Conservation (phyloP, 768 basidiomycete species). For the Termitomyces sp. region DNA sequence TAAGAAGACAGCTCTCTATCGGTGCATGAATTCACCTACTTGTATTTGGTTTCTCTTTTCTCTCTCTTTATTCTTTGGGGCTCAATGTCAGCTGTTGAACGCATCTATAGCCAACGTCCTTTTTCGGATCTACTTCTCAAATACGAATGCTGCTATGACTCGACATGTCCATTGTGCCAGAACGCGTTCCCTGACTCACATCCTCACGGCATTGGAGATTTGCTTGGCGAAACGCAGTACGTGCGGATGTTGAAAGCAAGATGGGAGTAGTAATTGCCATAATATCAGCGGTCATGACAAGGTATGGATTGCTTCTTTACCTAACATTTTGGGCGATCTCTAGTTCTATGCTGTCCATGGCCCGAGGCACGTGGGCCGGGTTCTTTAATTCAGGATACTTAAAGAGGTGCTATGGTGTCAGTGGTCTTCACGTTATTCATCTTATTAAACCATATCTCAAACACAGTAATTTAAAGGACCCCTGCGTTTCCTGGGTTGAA, state of each 20-base stretch:
- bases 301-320: neutral
- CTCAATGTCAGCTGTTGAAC: too few species aligned
- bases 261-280: constrained; percentile 53
- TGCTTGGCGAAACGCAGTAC: constrained; percentile 12
- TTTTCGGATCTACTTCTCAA: constrained; percentile 78
- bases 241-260: constrained; percentile 24
- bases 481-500: too few species aligned
- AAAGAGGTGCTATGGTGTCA: too few species aligned
- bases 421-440: too few species aligned
- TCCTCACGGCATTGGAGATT: constrained; percentile 7
- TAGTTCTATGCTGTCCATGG: neutral
- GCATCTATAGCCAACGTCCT: constrained; percentile 59
- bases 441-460: too few species aligned
- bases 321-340: neutral
- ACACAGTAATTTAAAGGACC: too few species aligned
- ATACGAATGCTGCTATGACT: constrained; percentile 79
- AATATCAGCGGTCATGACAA: neutral
- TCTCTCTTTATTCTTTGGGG: too few species aligned
- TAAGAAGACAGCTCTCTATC: too few species aligned
- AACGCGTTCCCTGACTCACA: neutral
- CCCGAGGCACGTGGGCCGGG: neutral
- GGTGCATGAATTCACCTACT: too few species aligned
- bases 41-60: too few species aligned
- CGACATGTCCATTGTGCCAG: constrained; percentile 41
- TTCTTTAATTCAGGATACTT: too few species aligned